A percentile compares a stretch with the other conserved stretches of the same genome.
phyloP scores from a whole-genome alignment of 108 stramenopile genomes.

The Aurantiochytrium sp. region DNA sequence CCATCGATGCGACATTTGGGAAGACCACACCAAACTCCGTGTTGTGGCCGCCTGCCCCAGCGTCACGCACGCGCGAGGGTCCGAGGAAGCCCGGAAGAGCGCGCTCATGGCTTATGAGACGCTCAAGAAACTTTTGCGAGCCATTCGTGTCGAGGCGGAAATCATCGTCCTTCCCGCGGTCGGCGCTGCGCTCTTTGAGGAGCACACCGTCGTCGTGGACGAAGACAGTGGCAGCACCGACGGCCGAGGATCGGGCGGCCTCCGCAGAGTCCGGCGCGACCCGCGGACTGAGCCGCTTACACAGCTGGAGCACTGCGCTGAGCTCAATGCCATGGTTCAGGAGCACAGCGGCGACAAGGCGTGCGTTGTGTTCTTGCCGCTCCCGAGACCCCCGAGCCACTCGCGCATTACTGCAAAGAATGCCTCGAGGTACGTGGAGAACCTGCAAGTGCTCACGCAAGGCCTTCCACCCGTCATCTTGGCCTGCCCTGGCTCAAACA shows the following conservation, averaged over 20 bases:
- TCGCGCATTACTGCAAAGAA: background rate
- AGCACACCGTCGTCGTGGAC: background rate
- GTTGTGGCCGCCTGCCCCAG: background rate
- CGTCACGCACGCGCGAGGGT: background rate
- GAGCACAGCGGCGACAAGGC: background rate
- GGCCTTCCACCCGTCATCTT: background rate
- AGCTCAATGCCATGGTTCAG: constrained; percentile 9
- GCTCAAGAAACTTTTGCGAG: background rate
- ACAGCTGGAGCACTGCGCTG: background rate
- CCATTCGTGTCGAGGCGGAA: background rate
- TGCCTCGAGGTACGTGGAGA: background rate
- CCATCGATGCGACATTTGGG: constrained; percentile 9
- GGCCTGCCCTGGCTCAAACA: background rate
- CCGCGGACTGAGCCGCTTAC: background rate
- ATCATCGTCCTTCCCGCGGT: background rate
- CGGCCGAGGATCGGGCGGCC: no score
- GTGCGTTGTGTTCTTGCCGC: background rate
- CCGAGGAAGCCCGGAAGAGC: background rate
- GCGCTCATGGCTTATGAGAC: background rate
- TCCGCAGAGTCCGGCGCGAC: background rate
- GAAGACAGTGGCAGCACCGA: background rate
- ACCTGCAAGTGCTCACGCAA: background rate
- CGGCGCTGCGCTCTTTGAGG: background rate
- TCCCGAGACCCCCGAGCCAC: background rate
- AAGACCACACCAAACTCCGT: constrained; percentile 7